Base-by-base conservation (phyloP, 768 basidiomycete species). In the Ramaria rubella region DNA sequence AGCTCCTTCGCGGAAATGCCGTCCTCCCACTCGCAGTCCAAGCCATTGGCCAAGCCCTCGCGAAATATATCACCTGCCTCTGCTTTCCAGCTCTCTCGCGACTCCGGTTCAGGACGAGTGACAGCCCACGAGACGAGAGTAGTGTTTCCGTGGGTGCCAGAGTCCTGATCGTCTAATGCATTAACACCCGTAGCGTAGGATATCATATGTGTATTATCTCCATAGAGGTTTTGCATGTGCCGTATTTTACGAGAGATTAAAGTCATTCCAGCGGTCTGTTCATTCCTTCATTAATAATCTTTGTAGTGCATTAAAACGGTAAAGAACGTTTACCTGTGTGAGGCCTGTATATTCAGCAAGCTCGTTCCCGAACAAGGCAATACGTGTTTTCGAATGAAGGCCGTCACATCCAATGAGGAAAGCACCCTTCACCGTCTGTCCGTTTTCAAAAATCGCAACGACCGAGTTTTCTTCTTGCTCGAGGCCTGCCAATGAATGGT, bases 401-500 rank as follows among this genome's bases (percentile, higher is more conserved):
- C 76, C 76, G 55, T 77, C 76, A 61, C 73, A 75, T 21, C 75
- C 76, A 8, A 76, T 67, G 4, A 76, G 68, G 51, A 78, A 70
- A 56, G 69, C 70, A 6, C 70, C 75, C 0, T 60, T 67, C 43
- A 70, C 73, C 44, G 55, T 63, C 21, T 58, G 58, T 8, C 74
- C 76, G 49, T 72, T 72, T 33, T 62, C 65, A 58, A 77, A 72
- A 4, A 42, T 60, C 11, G 72, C 75, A 5, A 58, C 56, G 1
- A 73, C 76, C 15, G 56, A 58, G 11, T 62, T 65, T 1, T 63
- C 64, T 19, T 48, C 36, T 57, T 74, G 69, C 42, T 72, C 66
- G 3, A 76, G 49, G 17, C 48, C 61, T 24, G 65, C 63, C 21
- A 76, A 64, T 55, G 65, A 63, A 42, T 69, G 68, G 6, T 68